These are phyloP conservation scores for Homolaphlyctis polyrhiza DNA, from an alignment of 371 early-diverging fungal genomes.

Conservation along the genomic window DNA sequence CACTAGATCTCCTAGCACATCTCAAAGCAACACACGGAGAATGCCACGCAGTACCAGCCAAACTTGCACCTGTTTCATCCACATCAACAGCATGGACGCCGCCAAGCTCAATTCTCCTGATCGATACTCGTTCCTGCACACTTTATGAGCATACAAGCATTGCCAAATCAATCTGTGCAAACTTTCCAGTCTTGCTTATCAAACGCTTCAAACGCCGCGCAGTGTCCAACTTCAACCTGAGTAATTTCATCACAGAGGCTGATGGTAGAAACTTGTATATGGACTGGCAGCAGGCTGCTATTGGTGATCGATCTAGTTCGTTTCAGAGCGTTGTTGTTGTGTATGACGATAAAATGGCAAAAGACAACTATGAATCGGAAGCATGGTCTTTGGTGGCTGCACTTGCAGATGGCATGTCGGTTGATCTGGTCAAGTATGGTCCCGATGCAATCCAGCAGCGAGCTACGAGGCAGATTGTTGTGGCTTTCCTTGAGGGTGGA, in stretches of 20 bases:
- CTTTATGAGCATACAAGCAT: background rate
- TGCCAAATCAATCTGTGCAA: background rate
- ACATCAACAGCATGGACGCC: conserved; percentile 4
- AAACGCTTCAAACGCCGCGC: conserved; percentile 9
- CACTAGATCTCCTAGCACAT: conserved; percentile 5
- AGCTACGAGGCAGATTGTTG: background rate
- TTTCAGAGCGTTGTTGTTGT: conserved; percentile 20
- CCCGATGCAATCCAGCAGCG: background rate
- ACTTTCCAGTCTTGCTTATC: conserved; percentile 4
- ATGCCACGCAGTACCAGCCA: background rate
- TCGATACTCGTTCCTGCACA: background rate
- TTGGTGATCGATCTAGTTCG: background rate
- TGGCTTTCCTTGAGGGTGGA: conserved; percentile 14
- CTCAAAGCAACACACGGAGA: conserved; percentile 4
- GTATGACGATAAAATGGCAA: conserved; percentile 29
- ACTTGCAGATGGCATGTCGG: background rate
- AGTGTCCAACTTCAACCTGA: conserved; percentile 8
- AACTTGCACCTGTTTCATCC: background rate
- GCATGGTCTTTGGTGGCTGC: conserved; percentile 5
- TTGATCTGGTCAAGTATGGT: conserved; percentile 4
- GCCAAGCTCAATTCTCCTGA: background rate
- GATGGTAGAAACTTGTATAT: background rate
- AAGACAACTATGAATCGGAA: conserved; percentile 13
- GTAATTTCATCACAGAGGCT: background rate
- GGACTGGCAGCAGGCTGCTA: conserved; percentile 1